Evolutionary conservation across 352 stramenopile species (phyloP).

Genomic region (Phytophthora ramorum): DNA sequence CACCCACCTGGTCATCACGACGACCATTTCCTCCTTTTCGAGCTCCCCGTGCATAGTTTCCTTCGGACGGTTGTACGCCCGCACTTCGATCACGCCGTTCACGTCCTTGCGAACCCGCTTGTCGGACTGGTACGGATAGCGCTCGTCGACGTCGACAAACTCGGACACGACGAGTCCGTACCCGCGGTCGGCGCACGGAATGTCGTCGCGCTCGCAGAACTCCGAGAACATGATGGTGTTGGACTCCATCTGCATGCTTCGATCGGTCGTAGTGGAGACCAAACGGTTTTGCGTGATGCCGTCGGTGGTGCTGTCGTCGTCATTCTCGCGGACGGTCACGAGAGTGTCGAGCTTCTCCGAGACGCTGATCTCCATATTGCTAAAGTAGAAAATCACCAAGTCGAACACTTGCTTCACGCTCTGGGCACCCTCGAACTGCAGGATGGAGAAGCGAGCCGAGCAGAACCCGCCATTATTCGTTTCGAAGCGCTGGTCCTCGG

Average conservation of each 20-base stretch:
- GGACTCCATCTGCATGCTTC: slow-evolving; percentile 43
- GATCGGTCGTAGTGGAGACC: slow-evolving; percentile 39
- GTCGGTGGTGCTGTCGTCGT: slow-evolving; percentile 26
- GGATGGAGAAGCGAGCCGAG: slow-evolving; percentile 56
- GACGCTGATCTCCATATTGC: slow-evolving; percentile 67
- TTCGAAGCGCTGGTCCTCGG: slow-evolving; percentile 57
- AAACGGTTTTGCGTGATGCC: slow-evolving; percentile 44
- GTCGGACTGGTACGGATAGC: slow-evolving; percentile 32
- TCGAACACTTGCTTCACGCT: slow-evolving; percentile 60
- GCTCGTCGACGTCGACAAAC: slow-evolving; percentile 41
- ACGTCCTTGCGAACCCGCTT: slow-evolving; percentile 39
- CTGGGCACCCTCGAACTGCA: slow-evolving; percentile 48
- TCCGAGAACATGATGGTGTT: slow-evolving; percentile 50
- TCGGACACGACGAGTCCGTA: slow-evolving; percentile 38
- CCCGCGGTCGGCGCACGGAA: slow-evolving; percentile 17
- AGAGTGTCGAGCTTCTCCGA: slow-evolving; percentile 54
- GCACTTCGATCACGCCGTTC: slow-evolving; percentile 35
- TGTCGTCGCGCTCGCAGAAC: slow-evolving; percentile 35
- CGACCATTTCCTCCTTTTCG: slow-evolving; percentile 26
- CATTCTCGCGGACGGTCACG: slow-evolving; percentile 61
- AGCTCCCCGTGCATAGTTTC: neutral
- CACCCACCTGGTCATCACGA: slow-evolving; percentile 44
- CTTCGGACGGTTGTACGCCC: slow-evolving; percentile 22
- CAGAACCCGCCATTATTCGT: slow-evolving; percentile 47
- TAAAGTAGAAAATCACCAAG: slow-evolving; percentile 56